Percentiles rank a stretch among this genome's conserved stretches.
phyloP scores from a whole-genome alignment of 176 grass and related monocot genomes.

The Oryza australiensis region DNA sequence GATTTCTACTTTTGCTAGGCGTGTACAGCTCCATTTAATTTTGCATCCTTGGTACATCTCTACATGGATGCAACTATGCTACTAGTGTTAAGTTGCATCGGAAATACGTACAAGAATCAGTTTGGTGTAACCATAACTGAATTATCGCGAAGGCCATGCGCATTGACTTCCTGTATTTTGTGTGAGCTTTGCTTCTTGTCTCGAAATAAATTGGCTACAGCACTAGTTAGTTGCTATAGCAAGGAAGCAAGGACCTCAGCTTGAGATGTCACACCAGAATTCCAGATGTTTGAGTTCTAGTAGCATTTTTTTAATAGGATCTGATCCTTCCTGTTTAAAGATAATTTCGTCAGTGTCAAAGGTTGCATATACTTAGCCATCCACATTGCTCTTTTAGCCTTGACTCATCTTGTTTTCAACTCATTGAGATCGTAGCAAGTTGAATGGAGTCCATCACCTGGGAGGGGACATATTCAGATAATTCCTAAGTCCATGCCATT shows the following conservation, averaged over 20 bases:
- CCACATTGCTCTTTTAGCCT: not conserved
- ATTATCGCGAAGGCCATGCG: not conserved
- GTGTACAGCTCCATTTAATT: not conserved
- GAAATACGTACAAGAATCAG: not conserved
- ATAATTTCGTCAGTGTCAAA: conserved; percentile 13
- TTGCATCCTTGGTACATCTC: not conserved
- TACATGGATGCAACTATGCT: not conserved
- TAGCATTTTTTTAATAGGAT: not conserved
- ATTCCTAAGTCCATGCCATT: conserved; percentile 79
- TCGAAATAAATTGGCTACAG: not conserved
- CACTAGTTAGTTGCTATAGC: not conserved
- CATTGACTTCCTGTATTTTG: not conserved
- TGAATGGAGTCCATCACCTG: conserved; percentile 8
- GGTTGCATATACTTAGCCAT: not conserved
- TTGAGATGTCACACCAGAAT: not conserved
- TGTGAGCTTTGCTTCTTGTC: not conserved
- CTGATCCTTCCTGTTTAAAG: not conserved
- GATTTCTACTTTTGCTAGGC: not conserved
- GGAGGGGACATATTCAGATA: conserved; percentile 55
- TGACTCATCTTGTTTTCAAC: not conserved
- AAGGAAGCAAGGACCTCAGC: not conserved
- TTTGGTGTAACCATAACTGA: not conserved
- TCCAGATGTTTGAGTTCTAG: too few species aligned
- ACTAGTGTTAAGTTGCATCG: not conserved
- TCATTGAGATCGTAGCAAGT: not conserved